These are phyloP conservation scores for Diaporthe nobilis DNA, from an alignment of 2,329 filamentous ascomycete genomes.

Conservation along the genomic window DNA sequence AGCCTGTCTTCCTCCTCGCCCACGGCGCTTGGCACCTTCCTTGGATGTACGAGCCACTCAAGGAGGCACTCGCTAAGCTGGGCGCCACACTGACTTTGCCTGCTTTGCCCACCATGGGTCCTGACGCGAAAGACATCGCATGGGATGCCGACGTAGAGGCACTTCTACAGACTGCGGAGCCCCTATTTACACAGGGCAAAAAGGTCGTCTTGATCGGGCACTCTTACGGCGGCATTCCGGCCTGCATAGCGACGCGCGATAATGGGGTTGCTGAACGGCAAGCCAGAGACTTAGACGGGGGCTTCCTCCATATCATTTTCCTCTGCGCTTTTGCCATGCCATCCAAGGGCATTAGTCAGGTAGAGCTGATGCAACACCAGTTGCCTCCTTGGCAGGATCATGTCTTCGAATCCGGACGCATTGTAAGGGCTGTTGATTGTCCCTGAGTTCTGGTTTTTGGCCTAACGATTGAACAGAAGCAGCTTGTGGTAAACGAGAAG, in stretches of 20 bases:
- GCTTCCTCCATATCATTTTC: not conserved
- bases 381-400: slow-evolving; percentile 10
- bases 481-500: not conserved
- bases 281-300: not conserved
- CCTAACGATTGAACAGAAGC: not conserved
- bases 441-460: not conserved
- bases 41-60: not conserved
- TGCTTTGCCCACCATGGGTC: not conserved
- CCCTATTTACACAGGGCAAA: not conserved
- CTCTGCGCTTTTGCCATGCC: slow-evolving; percentile 3
- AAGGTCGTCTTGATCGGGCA: slow-evolving; percentile 9
- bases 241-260: not conserved
- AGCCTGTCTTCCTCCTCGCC: slow-evolving; percentile 1
- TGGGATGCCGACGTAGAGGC: slow-evolving; percentile 6
- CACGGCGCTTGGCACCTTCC: slow-evolving; percentile 14
- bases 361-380: not conserved
- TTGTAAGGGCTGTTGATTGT: not conserved
- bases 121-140: not conserved
- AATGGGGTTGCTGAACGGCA: not conserved
- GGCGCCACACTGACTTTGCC: not conserved
- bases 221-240: slow-evolving; percentile 21
- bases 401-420: not conserved
- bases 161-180: not conserved
- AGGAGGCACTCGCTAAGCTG: not conserved
- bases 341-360: not conserved